These are phyloP conservation scores for Dactylellina cionopaga DNA, from an alignment of 2,329 filamentous ascomycete genomes.

Conservation along the genomic window DNA sequence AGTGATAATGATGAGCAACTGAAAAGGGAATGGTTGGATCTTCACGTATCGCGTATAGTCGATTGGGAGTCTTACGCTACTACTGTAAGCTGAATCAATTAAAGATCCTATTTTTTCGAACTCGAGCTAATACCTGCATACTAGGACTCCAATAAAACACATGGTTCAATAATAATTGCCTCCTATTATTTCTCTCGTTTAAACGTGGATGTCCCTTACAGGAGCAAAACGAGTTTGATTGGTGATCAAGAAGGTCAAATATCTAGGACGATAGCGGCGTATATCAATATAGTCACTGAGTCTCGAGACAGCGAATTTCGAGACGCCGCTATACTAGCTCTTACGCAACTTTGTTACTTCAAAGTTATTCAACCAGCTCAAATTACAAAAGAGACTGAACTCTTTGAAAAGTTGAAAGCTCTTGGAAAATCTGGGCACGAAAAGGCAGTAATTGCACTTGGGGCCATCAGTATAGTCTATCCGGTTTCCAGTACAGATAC, in stretches of 20 bases:
- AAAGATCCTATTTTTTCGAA: not conserved
- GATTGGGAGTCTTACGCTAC: slow-evolving; percentile 28
- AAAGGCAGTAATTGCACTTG: slow-evolving; percentile 81
- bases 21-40: slow-evolving; percentile 24
- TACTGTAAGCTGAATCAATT: slow-evolving; percentile 13
- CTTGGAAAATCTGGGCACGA: slow-evolving; percentile 84
- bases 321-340: slow-evolving; percentile 62
- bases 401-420: slow-evolving; percentile 72
- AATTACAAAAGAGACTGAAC: slow-evolving; percentile 59
- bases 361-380: slow-evolving; percentile 58
- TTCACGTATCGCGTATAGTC: slow-evolving; percentile 26
- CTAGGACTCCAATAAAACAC: slow-evolving; percentile 45
- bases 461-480: slow-evolving; percentile 75
- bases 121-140: not conserved
- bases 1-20: not conserved
- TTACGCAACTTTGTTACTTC: slow-evolving; percentile 65
- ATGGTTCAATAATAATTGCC: slow-evolving; percentile 30
- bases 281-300: slow-evolving; percentile 33
- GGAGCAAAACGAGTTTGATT: not conserved
- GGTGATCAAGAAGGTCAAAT: not conserved
- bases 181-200: slow-evolving; percentile 38
- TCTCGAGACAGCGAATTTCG: slow-evolving; percentile 57
- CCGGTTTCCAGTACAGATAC: slow-evolving; percentile 59
- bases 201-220: slow-evolving; percentile 28
- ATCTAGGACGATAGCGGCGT: slow-evolving; percentile 29